Percentiles rank a stretch among this genome's conserved stretches.
Evolutionary conservation across 2,329 filamentous ascomycete genomes (phyloP).

Genomic region (Diplodia scrobiculata): DNA sequence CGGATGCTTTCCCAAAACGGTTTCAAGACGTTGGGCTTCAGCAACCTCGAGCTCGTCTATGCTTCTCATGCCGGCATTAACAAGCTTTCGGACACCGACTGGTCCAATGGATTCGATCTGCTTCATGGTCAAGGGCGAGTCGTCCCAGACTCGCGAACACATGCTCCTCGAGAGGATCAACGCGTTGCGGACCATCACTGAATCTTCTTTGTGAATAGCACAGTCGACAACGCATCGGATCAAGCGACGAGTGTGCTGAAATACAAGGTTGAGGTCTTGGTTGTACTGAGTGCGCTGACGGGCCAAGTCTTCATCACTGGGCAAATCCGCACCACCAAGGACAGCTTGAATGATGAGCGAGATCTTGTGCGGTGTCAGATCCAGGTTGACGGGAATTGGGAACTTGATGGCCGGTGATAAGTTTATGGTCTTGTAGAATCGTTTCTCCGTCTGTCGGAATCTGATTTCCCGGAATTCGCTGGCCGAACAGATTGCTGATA

Average conservation of each 20-base stretch:
- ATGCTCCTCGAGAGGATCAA: slow-evolving; percentile 79
- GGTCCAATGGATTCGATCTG: slow-evolving; percentile 79
- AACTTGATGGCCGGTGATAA: slow-evolving; percentile 68
- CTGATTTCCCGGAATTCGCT: slow-evolving; percentile 72
- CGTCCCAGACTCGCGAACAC: slow-evolving; percentile 77
- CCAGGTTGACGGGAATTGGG: slow-evolving; percentile 68
- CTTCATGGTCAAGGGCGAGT: slow-evolving; percentile 74
- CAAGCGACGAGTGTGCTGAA: slow-evolving; percentile 69
- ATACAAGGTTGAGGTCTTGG: slow-evolving; percentile 64
- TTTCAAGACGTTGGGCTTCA: slow-evolving; percentile 74
- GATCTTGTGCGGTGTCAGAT: slow-evolving; percentile 70
- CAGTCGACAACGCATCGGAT: slow-evolving; percentile 78
- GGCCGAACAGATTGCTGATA: slow-evolving; percentile 67
- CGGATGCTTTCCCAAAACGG: slow-evolving; percentile 74
- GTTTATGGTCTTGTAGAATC: slow-evolving; percentile 71
- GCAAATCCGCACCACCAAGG: slow-evolving; percentile 64
- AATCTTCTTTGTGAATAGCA: slow-evolving; percentile 64
- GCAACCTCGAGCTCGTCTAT: slow-evolving; percentile 69
- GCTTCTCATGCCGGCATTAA: slow-evolving; percentile 67
- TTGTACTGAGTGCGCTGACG: slow-evolving; percentile 60
- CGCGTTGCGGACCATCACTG: slow-evolving; percentile 65
- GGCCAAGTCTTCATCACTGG: slow-evolving; percentile 55
- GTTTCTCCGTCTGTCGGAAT: slow-evolving; percentile 69
- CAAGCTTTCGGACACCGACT: slow-evolving; percentile 73
- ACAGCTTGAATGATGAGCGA: slow-evolving; percentile 76